A percentile compares a stretch with the other conserved stretches of the same genome.
phyloP scores from a whole-genome alignment of 2,329 filamentous ascomycete species.

The Nigrospora osmanthi region DNA sequence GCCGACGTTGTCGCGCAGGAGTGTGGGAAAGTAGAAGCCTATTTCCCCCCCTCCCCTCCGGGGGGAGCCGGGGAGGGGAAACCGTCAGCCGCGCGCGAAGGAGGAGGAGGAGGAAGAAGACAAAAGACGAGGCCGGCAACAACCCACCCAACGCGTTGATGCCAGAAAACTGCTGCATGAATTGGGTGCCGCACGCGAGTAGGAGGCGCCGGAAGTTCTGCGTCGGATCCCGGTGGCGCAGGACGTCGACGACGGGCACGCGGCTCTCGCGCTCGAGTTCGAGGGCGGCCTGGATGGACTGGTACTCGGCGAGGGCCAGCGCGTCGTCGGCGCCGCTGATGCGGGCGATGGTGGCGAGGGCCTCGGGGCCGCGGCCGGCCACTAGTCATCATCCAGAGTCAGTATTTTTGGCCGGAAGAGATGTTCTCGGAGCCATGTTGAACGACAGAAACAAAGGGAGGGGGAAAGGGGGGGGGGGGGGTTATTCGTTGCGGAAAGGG shows the following conservation, averaged over 20 bases:
- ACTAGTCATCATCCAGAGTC: too few species aligned
- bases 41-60: not conserved
- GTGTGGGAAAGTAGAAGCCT: constrained; percentile 42
- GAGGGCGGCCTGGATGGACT: constrained; percentile 26
- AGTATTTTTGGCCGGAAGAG: too few species aligned
- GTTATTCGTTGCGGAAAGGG: too few species aligned
- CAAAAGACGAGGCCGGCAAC: too few species aligned
- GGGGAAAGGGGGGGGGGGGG: too few species aligned
- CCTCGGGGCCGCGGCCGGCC: constrained; percentile 37
- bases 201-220: constrained; percentile 28
- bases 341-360: constrained; percentile 42
- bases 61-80: too few species aligned
- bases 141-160: constrained; percentile 25
- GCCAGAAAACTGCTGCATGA: constrained; percentile 41
- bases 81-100: too few species aligned
- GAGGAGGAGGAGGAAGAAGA: too few species aligned
- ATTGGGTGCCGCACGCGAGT: constrained; percentile 35
- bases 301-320: constrained; percentile 22
- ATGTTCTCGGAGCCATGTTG: too few species aligned
- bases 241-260: constrained; percentile 22
- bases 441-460: too few species aligned
- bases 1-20: constrained; percentile 48
- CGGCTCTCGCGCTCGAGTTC: constrained; percentile 23
- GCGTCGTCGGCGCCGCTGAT: constrained; percentile 35
- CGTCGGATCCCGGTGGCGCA: constrained; percentile 26